phyloP scores from a whole-genome alignment of 352 stramenopile genomes.

The Pythium grandisporangium region DNA sequence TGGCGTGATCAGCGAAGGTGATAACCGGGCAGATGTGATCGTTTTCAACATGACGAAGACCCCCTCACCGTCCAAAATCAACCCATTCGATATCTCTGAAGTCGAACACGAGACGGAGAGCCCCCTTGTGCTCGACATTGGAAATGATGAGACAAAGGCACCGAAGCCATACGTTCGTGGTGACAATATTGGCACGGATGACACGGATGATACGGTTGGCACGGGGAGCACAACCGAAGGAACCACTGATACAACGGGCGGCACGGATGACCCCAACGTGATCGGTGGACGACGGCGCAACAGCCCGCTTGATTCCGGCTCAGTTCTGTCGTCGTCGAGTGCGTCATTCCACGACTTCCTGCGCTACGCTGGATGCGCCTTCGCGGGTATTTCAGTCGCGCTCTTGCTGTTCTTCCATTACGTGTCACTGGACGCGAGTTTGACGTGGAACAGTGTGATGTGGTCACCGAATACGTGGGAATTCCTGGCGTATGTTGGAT shows the following conservation, averaged over 20 bases:
- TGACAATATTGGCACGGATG: slow-evolving; percentile 1
- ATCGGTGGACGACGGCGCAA: slow-evolving; percentile 26
- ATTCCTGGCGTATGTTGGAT: slow-evolving; percentile 58
- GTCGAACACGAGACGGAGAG: slow-evolving; percentile 18
- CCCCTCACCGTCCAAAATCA: slow-evolving; percentile 2
- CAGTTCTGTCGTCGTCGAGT: slow-evolving; percentile 28
- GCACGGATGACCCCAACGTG: slow-evolving; percentile 22
- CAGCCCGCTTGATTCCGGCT: slow-evolving; percentile 30
- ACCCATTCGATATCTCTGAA: slow-evolving; percentile 49
- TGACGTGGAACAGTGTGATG: slow-evolving; percentile 29
- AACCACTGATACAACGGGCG: neutral
- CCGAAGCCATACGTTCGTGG: slow-evolving; percentile 42
- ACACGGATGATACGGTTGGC: neutral
- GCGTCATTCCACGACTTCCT: slow-evolving; percentile 51
- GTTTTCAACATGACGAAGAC: slow-evolving; percentile 2
- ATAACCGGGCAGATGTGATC: slow-evolving; percentile 9
- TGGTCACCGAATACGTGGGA: slow-evolving; percentile 74
- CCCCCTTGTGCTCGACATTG: slow-evolving; percentile 42
- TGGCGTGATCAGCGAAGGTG: neutral
- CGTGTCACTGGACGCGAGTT: slow-evolving; percentile 32
- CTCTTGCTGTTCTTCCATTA: slow-evolving; percentile 65
- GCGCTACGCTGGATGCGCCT: slow-evolving; percentile 35
- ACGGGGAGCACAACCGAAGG: neutral
- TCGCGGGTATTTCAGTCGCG: slow-evolving; percentile 53
- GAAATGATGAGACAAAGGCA: slow-evolving; percentile 13